Evolutionary conservation across 2,329 filamentous ascomycete species (phyloP), one percentile per base, ranked within the genome.

Genomic region (Elsinoe necatrix): DNA sequence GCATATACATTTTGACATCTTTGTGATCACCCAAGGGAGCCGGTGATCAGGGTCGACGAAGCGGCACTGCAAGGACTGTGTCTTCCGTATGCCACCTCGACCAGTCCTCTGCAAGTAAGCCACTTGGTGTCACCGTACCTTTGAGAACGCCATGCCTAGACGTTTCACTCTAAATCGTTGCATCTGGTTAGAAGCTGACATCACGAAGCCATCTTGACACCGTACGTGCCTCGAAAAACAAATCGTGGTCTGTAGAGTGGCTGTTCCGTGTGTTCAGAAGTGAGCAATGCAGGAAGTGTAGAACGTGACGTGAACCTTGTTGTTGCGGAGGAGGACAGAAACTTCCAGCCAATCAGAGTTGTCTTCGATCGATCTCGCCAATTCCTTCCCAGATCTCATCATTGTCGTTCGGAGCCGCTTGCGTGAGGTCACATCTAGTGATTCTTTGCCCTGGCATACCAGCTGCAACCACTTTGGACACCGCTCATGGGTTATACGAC

Each of bases 81-180:
- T 25, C 45, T 18, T 50, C n/a, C 45, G 45, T 50, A 50, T 50
- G 34, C 25, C 45, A 35, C 45, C 45, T 21, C n/a, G 18, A 31
- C 45, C 45, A 50, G 45, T 50, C 45, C 31, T 50, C 29, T 45
- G 20, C 7, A 11, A 43, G 41, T 34, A 29, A 50, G 45, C 45
- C 45, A 50, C 45, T 31, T n/a, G 29, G 45, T 50, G 45, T 35
- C 18, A 50, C 45, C 45, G 14, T 50, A 35, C 45, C 45, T 50
- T 31, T n/a, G 25, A 11, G 25, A 12, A 31, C 45, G 45, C 27
- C 45, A 31, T 35, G 45, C 45, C 45, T 25, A 50, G 45, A 34
- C 7, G 25, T 18, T 14, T 25, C 45, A 18, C 16, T 50, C n/a
- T 18, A 50, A 3, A 31, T 25, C 18, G 45, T 50, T 35, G 45